These are phyloP conservation scores for Prunus padus DNA, from an alignment of 306 rosid species.

Conservation along the genomic window DNA sequence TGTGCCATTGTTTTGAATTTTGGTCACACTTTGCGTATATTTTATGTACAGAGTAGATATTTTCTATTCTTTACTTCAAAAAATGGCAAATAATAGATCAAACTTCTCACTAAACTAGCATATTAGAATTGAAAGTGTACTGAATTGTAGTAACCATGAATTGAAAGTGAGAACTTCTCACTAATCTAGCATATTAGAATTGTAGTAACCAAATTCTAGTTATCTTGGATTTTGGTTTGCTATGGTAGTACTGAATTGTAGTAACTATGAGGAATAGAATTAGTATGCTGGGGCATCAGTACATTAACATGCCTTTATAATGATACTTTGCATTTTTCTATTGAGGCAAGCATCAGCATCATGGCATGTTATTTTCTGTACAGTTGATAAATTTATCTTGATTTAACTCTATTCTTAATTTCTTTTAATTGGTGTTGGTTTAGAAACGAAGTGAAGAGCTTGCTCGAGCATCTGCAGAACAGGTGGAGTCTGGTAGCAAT, in stretches of 20 bases:
- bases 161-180: no score
- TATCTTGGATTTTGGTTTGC: not conserved
- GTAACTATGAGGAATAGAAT: not conserved
- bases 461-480: slow-evolving; percentile 65
- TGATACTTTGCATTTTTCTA: not conserved
- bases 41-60: not conserved
- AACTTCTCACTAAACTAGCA: not conserved
- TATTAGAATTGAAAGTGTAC: no score
- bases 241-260: not conserved
- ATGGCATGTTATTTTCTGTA: slow-evolving; percentile 13
- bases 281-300: not conserved
- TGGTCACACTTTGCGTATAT: not conserved
- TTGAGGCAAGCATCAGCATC: not conserved
- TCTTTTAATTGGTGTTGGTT: slow-evolving; percentile 29
- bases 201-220: not conserved
- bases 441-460: slow-evolving; percentile 76
- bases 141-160: no score
- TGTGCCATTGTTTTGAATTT: not conserved
- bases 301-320: not conserved
- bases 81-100: not conserved
- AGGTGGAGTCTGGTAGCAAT: slow-evolving; percentile 50
- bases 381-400: not conserved
- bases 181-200: not conserved
- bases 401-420: slow-evolving; percentile 29
- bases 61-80: not conserved